Evolutionary conservation across 2,329 filamentous ascomycete species (phyloP).

Genomic region (Xylaria sp.): DNA sequence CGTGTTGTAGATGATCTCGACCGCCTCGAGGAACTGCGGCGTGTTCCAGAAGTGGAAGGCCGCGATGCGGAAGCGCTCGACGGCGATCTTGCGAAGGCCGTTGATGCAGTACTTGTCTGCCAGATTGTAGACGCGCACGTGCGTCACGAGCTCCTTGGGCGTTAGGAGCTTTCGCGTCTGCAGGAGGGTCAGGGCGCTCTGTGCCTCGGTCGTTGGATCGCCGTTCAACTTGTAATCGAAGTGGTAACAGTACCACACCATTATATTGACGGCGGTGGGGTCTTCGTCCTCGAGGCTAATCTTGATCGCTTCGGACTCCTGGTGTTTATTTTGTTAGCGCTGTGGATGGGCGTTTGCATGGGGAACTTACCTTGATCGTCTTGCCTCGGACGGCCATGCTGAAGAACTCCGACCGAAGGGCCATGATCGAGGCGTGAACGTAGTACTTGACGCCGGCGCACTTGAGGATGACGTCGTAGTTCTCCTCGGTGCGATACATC

Average conservation of each 20-base stretch:
- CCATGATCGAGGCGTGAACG: no score
- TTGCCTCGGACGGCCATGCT: slow-evolving; percentile 1
- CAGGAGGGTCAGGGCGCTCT: not conserved
- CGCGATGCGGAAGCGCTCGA: not conserved
- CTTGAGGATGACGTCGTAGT: no score
- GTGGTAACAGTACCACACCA: not conserved
- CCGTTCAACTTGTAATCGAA: not conserved
- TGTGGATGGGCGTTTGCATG: no score
- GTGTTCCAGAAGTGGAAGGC: not conserved
- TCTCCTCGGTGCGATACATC: no score
- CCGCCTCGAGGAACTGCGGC: not conserved
- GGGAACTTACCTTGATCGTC: not conserved
- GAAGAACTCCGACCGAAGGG: not conserved
- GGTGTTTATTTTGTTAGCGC: not conserved
- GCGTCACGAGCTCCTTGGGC: not conserved
- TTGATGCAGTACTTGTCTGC: not conserved
- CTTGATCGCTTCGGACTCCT: not conserved
- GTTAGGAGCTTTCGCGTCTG: not conserved
- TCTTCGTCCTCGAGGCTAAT: not conserved
- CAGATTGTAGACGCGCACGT: not conserved
- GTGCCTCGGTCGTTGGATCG: no score
- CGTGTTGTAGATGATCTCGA: not conserved
- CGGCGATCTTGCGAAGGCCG: not conserved
- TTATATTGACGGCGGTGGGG: not conserved
- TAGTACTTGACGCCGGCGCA: no score